These are phyloP conservation scores for Sclerotinia glacialis DNA, from an alignment of 2,329 filamentous ascomycete genomes.

Conservation along the genomic window DNA sequence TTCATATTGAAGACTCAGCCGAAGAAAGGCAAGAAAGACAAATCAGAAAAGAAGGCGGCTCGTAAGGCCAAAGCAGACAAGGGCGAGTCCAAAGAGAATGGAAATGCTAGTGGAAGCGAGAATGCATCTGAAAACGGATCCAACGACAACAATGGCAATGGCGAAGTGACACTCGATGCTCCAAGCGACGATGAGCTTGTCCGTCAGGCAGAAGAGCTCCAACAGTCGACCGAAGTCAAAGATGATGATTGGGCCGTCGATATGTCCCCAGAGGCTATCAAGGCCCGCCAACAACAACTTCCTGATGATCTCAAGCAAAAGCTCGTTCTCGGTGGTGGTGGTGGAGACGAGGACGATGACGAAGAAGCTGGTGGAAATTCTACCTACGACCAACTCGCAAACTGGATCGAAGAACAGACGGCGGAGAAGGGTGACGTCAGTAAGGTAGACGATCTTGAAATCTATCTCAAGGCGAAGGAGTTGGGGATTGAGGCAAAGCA, in stretches of 20 bases:
- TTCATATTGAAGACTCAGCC: conserved; percentile 97
- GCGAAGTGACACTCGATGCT: conserved; percentile 59
- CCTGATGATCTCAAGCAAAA: conserved; percentile 94
- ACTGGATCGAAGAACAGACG: conserved; percentile 80
- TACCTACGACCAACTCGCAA: conserved; percentile 85
- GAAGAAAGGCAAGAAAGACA: conserved; percentile 98
- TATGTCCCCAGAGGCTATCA: conserved; percentile 92
- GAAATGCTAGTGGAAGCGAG: conserved; percentile 59
- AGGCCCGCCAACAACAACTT: conserved; percentile 87
- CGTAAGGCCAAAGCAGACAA: conserved; percentile 64
- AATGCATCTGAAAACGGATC: conserved; percentile 60
- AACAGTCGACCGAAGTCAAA: conserved; percentile 63
- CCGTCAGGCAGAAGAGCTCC: conserved; percentile 72
- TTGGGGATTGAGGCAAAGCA: conserved; percentile 93
- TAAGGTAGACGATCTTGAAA: conserved; percentile 81
- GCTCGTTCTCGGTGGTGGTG: conserved; percentile 73
- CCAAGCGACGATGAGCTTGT: conserved; percentile 90
- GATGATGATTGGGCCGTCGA: conserved; percentile 96
- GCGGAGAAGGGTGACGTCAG: conserved; percentile 69
- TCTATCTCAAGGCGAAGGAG: conserved; percentile 96
- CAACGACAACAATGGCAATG: conserved; percentile 43
- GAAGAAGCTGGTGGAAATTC: conserved; percentile 72
- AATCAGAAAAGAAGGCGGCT: conserved; percentile 85
- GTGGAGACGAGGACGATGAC: conserved; percentile 77
- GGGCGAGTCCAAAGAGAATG: conserved; percentile 48